Evolutionary conservation across 495 filamentous ascomycete species (phyloP).

Genomic region (Daldinia caldariorum): DNA sequence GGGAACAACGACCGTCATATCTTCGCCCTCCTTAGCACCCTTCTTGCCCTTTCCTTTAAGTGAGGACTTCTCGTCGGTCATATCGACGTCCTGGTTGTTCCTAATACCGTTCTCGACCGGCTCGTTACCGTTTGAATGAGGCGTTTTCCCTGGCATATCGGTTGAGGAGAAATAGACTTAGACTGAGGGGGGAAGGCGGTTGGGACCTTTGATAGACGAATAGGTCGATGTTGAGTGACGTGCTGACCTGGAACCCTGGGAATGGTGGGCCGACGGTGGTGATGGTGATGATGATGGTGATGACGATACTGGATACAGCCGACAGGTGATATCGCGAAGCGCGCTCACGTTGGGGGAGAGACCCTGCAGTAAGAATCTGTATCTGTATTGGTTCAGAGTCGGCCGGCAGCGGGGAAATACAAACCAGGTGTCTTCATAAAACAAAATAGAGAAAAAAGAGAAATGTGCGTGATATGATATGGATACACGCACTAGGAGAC

Average conservation of each 20-base stretch:
- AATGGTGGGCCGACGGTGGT: slow-evolving; percentile 37
- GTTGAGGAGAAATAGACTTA: slow-evolving; percentile 26
- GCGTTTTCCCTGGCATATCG: slow-evolving; percentile 71
- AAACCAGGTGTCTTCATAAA: slow-evolving; percentile 40
- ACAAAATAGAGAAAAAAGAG: slow-evolving; percentile 39
- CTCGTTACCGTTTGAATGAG: slow-evolving; percentile 75
- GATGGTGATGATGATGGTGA: slow-evolving; percentile 40
- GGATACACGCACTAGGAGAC: slow-evolving; percentile 22
- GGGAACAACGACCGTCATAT: slow-evolving; percentile 89
- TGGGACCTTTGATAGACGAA: slow-evolving; percentile 16
- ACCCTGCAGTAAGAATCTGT: slow-evolving; percentile 30
- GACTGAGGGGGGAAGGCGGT: slow-evolving; percentile 8
- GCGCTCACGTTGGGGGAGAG: slow-evolving; percentile 42
- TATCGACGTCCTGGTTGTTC: slow-evolving; percentile 80
- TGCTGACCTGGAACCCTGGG: slow-evolving; percentile 26
- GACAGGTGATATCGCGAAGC: slow-evolving; percentile 46
- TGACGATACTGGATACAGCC: slow-evolving; percentile 36
- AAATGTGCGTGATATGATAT: slow-evolving; percentile 21
- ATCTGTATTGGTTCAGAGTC: slow-evolving; percentile 15
- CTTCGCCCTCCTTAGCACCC: slow-evolving; percentile 65
- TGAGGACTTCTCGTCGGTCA: slow-evolving; percentile 73
- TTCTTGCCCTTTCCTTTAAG: slow-evolving; percentile 73
- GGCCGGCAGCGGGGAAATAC: slow-evolving; percentile 33
- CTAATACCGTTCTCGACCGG: slow-evolving; percentile 79
- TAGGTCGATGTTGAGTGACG: slow-evolving; percentile 16